Base-by-base conservation (phyloP, 1,284 basidiomycete genomes). In the Fomitopsis betulina region DNA sequence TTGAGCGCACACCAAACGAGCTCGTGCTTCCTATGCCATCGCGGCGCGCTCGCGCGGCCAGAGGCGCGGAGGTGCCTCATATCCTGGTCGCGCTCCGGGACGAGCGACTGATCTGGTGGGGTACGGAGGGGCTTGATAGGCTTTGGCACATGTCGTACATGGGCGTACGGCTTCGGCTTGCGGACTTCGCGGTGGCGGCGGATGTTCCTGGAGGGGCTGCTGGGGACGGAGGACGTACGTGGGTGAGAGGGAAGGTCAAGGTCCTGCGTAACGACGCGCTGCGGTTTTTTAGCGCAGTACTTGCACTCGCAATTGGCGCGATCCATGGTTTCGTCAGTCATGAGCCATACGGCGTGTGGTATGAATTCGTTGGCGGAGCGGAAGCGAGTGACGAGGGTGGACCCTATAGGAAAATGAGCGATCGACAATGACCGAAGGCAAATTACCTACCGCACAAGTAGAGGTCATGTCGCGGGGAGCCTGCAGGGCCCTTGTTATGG, bases 331-430 rank as follows among this genome's bases (percentile, higher is more conserved):
- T 75, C 68, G 61, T 89, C 84, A 4, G 76, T 75, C 70, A 87
- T 78, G 2, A 94, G 79, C 91, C 91, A 94, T 59, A 84, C 74
- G 2, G 89, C 88, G 67, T 94, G 91, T 4, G 89, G 89, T 45
- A 87, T 80, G 67, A 93, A 91, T 67, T 94, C 91, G 56, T 87
- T 86, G 10, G 84, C 76, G 4, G 91, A 93, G 42, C 92, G 87
- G 70, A 92, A 94, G 40, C 81, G 79, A 32, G 67, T 72, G 45
- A 73, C 71, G 27, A 71, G 59, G 35, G 65, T 62, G 5, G 82
- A 84, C 51, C 82, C 84, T 80, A 42, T 19, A 38, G 19, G 6
- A 19, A 10, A 37, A n/a, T 53, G 4, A 71, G 58, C 39, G 37
- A 59, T 32, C 43, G 37, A 55, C 39, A 15, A 35, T 45, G 51